phyloP scores from a whole-genome alignment of 805 yeast genomes.

The Candida adriatica region DNA sequence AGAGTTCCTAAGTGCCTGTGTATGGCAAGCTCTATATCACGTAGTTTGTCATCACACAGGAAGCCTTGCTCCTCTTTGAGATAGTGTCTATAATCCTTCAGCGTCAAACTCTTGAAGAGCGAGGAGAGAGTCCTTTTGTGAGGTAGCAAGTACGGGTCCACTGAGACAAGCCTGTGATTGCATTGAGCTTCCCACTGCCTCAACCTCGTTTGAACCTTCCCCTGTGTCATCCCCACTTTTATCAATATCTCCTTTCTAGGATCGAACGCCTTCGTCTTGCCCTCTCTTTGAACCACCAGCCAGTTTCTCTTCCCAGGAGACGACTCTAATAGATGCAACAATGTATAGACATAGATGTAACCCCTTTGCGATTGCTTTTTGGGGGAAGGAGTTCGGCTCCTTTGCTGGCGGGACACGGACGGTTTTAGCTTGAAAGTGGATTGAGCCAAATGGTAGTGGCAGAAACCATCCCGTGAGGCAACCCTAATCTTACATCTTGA shows the following conservation, averaged over 20 bases:
- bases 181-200: slow-evolving; percentile 23
- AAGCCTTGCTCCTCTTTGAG: slow-evolving; percentile 12
- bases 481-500: slow-evolving; percentile 13
- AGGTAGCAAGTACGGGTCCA: slow-evolving; percentile 12
- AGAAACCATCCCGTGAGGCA: slow-evolving; percentile 2
- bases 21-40: slow-evolving; percentile 15
- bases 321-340: slow-evolving; percentile 13
- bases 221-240: slow-evolving; percentile 22
- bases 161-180: slow-evolving; percentile 11
- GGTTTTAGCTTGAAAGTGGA: not conserved
- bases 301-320: slow-evolving; percentile 18
- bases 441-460: slow-evolving; percentile 16
- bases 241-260: slow-evolving; percentile 19
- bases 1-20: slow-evolving; percentile 11
- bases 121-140: slow-evolving; percentile 1
- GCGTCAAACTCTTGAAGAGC: slow-evolving; percentile 5
- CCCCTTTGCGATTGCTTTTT: slow-evolving; percentile 11
- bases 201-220: slow-evolving; percentile 14
- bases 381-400: not conserved
- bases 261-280: slow-evolving; percentile 10
- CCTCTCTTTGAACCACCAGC: slow-evolving; percentile 11
- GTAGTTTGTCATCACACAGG: slow-evolving; percentile 5
- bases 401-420: not conserved
- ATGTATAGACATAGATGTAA: slow-evolving; percentile 20
- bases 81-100: slow-evolving; percentile 5